phyloP scores from a whole-genome alignment of 169 alveolate species.

The Plasmodium malariae region DNA sequence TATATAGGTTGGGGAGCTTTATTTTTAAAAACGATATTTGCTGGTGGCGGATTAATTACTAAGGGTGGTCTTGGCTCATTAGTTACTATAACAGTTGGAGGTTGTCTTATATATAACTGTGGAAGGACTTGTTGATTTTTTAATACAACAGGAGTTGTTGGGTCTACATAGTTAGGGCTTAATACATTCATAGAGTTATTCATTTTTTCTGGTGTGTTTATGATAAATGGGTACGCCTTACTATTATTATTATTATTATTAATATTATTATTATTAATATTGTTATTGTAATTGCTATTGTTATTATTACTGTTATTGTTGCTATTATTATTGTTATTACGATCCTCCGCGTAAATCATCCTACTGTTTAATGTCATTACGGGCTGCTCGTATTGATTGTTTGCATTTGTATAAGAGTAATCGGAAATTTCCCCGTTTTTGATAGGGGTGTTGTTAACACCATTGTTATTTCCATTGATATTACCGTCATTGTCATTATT shows the following conservation, averaged over 20 bases:
- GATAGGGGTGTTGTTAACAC: background rate
- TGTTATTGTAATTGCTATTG: constrained; percentile 3
- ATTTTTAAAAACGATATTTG: constrained; percentile 84
- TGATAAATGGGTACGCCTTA: constrained; percentile 5
- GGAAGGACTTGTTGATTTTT: constrained; percentile 86
- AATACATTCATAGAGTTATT: constrained; percentile 18
- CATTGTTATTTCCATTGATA: background rate
- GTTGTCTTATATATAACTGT: constrained; percentile 82
- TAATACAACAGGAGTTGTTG: constrained; percentile 75
- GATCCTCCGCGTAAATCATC: background rate
- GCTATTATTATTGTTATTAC: background rate
- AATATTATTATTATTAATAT: background rate
- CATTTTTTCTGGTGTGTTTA: constrained; percentile 24
- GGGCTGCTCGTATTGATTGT: constrained; percentile 28
- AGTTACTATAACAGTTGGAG: constrained; percentile 87
- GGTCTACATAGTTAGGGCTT: constrained; percentile 58
- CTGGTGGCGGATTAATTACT: constrained; percentile 88
- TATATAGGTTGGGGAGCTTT: constrained; percentile 87
- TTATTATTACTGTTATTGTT: background rate
- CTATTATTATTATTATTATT: background rate
- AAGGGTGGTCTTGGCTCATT: constrained; percentile 86
- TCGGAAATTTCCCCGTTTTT: constrained; percentile 9
- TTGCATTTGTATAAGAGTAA: constrained; percentile 11
- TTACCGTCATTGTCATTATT: background rate
- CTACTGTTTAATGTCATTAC: background rate